Conservation (phyloP, 2,329 filamentous ascomycete species). For the Cladophialophora carrionii region DNA sequence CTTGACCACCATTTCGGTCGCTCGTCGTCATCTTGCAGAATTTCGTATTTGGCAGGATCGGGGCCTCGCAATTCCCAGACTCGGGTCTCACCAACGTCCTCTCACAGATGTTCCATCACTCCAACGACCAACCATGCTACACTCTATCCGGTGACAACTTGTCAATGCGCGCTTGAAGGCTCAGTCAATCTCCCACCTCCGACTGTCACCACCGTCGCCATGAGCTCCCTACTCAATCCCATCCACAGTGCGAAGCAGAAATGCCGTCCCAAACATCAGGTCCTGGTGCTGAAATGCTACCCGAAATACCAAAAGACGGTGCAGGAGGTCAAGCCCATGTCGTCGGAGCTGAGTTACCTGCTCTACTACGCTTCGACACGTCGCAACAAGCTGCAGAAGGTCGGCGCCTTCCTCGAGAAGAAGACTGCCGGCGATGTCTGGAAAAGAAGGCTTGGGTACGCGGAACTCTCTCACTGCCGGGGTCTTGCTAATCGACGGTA, state of each 20-base stretch:
- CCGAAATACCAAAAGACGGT: conserved; percentile 88
- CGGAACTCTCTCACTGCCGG: conserved; percentile 7
- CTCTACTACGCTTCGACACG: conserved; percentile 96
- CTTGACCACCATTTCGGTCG: conserved; percentile 1
- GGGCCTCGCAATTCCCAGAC: conserved; percentile 2
- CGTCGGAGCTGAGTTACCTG: conserved; percentile 93
- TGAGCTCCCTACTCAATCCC: conserved; percentile 38
- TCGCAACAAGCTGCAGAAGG: conserved; percentile 93
- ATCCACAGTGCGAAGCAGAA: conserved; percentile 64
- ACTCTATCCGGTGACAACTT: conserved; percentile 9
- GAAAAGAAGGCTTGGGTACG: conserved; percentile 81
- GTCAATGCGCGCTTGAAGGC: conserved; percentile 20
- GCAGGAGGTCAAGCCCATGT: conserved; percentile 92
- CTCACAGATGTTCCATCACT: conserved; percentile 9
- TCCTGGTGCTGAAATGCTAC: conserved; percentile 94
- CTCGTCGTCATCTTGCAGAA: conserved; percentile 22
- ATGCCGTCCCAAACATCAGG: conserved; percentile 91
- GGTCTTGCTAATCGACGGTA: conserved; percentile 44
- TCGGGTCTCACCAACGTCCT: conserved; percentile 14
- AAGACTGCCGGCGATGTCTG: conserved; percentile 90
- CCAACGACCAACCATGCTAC: conserved; percentile 8
- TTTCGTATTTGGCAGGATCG: conserved; percentile 2
- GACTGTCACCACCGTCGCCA: conserved; percentile 22
- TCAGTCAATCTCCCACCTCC: conserved; percentile 15
- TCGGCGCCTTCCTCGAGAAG: conserved; percentile 91